phyloP scores from a whole-genome alignment of 345 rosid species.

The Cardiospermum halicacabum region DNA sequence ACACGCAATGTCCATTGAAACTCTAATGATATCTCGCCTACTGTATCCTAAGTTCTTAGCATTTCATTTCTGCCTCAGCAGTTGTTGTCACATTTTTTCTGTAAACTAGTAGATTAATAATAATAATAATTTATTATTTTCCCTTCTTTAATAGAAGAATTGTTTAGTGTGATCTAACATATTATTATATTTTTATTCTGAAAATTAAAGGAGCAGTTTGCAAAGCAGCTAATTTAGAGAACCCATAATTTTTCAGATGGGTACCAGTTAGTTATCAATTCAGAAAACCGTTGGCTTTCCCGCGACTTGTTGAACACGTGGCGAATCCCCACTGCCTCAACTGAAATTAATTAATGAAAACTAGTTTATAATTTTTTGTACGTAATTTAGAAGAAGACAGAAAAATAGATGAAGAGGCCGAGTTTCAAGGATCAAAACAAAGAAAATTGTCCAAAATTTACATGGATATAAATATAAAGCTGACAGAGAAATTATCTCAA shows the following conservation, averaged over 20 bases:
- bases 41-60: constrained; percentile 6
- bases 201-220: too few species aligned
- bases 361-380: background rate
- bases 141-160: too few species aligned
- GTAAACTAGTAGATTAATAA: constrained; percentile 13
- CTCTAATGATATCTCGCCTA: background rate
- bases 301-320: background rate
- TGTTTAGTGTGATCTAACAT: too few species aligned
- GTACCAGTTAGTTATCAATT: background rate
- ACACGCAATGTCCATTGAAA: constrained; percentile 58
- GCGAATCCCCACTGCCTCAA: background rate
- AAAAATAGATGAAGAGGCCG: constrained; percentile 12
- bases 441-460: constrained; percentile 8
- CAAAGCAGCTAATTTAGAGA: too few species aligned
- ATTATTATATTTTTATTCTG: too few species aligned
- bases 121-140: too few species aligned
- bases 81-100: constrained; percentile 14
- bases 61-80: constrained; percentile 8
- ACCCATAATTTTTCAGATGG: too few species aligned
- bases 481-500: constrained; percentile 19
- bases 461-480: constrained; percentile 5
- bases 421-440: constrained; percentile 17
- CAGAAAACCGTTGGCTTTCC: constrained; percentile 5
- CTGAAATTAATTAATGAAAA: background rate
- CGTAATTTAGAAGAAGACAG: background rate